phyloP scores from a whole-genome alignment of 805 yeast genomes.

The Suhomyces tanzawaensis region DNA sequence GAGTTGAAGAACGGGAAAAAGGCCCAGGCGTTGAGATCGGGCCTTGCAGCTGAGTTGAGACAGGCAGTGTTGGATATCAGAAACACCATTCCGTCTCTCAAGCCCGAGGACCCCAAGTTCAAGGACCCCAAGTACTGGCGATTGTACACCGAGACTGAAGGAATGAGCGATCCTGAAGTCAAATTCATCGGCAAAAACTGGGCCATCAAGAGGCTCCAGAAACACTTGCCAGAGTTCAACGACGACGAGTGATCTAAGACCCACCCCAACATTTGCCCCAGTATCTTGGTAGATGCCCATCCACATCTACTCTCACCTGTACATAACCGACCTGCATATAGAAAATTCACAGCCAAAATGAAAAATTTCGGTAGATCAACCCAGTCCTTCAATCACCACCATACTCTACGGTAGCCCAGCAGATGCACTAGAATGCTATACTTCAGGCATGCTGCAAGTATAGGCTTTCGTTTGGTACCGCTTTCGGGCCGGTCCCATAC shows the following conservation, averaged over 20 bases:
- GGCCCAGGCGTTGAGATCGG: conserved; percentile 65
- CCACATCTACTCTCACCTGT: too few species aligned
- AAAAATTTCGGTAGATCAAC: not conserved
- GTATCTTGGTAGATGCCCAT: too few species aligned
- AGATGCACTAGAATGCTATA: not conserved
- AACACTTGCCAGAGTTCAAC: conserved; percentile 29
- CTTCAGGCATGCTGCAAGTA: not conserved
- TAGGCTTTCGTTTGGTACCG: not conserved
- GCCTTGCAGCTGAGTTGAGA: conserved; percentile 68
- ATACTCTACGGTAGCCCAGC: not conserved
- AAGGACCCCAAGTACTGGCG: conserved; percentile 74
- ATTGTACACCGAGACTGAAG: conserved; percentile 60
- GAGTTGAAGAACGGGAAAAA: conserved; percentile 62
- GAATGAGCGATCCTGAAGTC: conserved; percentile 64
- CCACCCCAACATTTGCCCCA: too few species aligned
- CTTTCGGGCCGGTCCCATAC: not conserved
- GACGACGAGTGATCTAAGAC: not conserved
- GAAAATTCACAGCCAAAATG: not conserved
- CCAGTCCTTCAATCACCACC: not conserved
- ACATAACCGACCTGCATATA: not conserved
- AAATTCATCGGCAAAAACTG: conserved; percentile 76
- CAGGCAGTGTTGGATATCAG: conserved; percentile 53
- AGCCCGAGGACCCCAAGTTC: conserved; percentile 68
- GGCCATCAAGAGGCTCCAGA: conserved; percentile 74
- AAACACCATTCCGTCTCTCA: conserved; percentile 40